These are phyloP conservation scores for Hydrangea macrophylla DNA, from an alignment of 148 eudicot species.

Conservation along the genomic window DNA sequence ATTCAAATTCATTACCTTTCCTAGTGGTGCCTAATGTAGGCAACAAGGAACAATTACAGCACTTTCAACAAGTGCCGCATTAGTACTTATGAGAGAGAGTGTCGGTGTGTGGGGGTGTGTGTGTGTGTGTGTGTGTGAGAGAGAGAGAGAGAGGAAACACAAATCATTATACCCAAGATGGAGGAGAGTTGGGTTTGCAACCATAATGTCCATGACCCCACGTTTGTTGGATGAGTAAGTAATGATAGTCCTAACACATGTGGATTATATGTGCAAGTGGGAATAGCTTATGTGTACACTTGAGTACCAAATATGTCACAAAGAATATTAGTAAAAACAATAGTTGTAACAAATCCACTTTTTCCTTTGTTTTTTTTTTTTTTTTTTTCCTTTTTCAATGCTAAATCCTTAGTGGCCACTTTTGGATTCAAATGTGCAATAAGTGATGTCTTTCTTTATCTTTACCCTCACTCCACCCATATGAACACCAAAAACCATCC, in stretches of 20 bases:
- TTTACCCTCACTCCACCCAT: slow-evolving; percentile 23
- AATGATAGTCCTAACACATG: slow-evolving; percentile 13
- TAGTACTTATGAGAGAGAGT: background rate
- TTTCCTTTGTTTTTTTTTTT: background rate
- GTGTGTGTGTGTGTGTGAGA: background rate
- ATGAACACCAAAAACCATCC: background rate
- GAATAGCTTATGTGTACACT: slow-evolving; percentile 16
- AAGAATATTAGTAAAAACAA: background rate
- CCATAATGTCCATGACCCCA: slow-evolving; percentile 14
- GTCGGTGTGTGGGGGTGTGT: background rate
- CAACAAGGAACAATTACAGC: slow-evolving; percentile 14
- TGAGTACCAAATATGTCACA: slow-evolving; percentile 8
- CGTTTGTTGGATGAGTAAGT: slow-evolving; percentile 8
- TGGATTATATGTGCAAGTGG: slow-evolving; percentile 17
- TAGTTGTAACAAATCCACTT: background rate
- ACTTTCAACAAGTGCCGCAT: slow-evolving; percentile 3
- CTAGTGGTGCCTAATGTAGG: slow-evolving; percentile 22
- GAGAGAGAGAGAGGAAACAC: background rate
- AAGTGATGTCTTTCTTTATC: slow-evolving; percentile 7
- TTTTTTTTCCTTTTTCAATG: background rate
- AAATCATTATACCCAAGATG: background rate
- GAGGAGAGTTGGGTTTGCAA: slow-evolving; percentile 12
- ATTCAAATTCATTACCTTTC: no score
- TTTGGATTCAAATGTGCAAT: slow-evolving; percentile 17
- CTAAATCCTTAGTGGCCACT: slow-evolving; percentile 9